Evolutionary conservation across 768 basidiomycete species (phyloP).

Genomic region (Inosperma sp.): DNA sequence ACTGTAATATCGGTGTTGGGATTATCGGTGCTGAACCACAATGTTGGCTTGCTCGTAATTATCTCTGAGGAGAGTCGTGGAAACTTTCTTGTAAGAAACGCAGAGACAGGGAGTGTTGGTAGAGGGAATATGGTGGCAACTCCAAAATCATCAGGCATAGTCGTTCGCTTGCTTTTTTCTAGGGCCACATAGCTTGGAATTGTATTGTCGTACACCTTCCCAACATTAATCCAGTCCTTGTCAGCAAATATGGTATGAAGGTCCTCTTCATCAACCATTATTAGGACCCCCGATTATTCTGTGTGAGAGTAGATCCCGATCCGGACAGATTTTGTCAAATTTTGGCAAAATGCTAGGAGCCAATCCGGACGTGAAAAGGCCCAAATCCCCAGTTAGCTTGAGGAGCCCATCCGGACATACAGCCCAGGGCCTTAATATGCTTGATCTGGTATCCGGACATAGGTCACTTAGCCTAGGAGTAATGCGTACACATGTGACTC

Average conservation of each 20-base stretch:
- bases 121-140: not conserved
- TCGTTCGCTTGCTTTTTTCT: conserved; percentile 13
- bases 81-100: not conserved
- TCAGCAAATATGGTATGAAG: not conserved
- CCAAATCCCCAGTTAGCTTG: too few species aligned
- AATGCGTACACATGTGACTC: too few species aligned
- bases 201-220: not conserved
- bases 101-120: not conserved
- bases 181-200: conserved; percentile 7
- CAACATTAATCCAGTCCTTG: conserved; percentile 3
- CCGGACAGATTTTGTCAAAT: too few species aligned
- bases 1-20: not conserved
- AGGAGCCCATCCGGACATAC: too few species aligned
- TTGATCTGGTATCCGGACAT: too few species aligned
- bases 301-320: too few species aligned
- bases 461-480: too few species aligned
- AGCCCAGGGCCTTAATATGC: too few species aligned
- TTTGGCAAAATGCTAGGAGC: too few species aligned
- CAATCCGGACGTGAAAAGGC: too few species aligned
- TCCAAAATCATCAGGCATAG: not conserved
- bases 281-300: too few species aligned
- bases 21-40: not conserved
- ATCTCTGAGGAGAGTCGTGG: conserved; percentile 5
- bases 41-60: not conserved
- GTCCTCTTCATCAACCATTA: too few species aligned